A percentile compares a stretch with the other conserved stretches of the same genome.
Conservation (phyloP, 1,284 basidiomycete genomes). For the Microstroma glucosiphilum region DNA sequence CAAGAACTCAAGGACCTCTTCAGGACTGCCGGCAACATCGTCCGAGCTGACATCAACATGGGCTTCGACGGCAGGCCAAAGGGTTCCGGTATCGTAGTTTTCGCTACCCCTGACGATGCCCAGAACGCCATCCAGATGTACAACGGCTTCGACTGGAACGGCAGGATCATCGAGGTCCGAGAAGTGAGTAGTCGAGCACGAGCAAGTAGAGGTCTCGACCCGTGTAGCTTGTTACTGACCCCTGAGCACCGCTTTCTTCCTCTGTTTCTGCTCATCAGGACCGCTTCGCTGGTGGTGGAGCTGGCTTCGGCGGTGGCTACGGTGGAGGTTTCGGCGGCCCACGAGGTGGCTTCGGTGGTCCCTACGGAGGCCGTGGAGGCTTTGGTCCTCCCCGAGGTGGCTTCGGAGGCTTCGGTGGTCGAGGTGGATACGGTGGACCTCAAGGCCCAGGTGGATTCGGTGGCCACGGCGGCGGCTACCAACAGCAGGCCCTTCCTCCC, state of each 20-base stretch:
- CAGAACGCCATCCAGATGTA: conserved; percentile 63
- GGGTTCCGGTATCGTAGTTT: conserved; percentile 78
- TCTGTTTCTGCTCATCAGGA: conserved; percentile 22
- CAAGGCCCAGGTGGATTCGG: conserved; percentile 52
- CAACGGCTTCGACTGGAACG: conserved; percentile 41
- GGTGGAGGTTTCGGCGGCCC: conserved; percentile 59
- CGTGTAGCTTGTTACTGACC: neutral
- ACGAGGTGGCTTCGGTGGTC: conserved; percentile 58
- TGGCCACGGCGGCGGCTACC: conserved; percentile 51
- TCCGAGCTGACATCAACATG: conserved; percentile 88
- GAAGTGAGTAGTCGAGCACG: conserved; percentile 52
- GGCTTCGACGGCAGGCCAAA: conserved; percentile 85
- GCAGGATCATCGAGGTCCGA: conserved; percentile 36
- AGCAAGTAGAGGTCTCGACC: neutral
- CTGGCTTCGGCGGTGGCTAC: conserved; percentile 23
- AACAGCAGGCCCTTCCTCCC: conserved; percentile 17
- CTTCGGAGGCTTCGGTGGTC: conserved; percentile 56
- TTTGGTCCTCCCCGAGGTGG: conserved; percentile 58
- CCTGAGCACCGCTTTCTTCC: neutral
- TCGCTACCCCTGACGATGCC: conserved; percentile 82
- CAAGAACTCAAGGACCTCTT: conserved; percentile 97
- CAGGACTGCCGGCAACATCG: conserved; percentile 84
- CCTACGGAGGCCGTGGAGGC: conserved; percentile 56
- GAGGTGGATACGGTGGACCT: conserved; percentile 62
- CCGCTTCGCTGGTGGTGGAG: conserved; percentile 14